phyloP scores from a whole-genome alignment of 2,329 filamentous ascomycete species.

The Plectosphaerella cucumerina region DNA sequence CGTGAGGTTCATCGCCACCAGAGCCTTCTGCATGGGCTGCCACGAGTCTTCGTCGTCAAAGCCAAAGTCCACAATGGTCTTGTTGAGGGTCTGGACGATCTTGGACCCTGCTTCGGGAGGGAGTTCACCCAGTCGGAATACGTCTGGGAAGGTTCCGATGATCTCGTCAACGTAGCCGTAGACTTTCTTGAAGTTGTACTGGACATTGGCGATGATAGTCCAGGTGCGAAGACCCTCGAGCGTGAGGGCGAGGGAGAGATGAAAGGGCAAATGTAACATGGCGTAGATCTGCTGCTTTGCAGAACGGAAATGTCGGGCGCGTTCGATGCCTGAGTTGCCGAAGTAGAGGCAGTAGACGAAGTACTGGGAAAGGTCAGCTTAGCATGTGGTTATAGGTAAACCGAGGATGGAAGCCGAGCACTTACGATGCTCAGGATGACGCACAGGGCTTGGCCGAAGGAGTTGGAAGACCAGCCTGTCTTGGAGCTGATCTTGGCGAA shows the following conservation, averaged over 20 bases:
- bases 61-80: not conserved
- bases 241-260: conserved; percentile 26
- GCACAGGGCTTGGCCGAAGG: conserved; percentile 3
- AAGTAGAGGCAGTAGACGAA: conserved; percentile 54
- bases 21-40: not conserved
- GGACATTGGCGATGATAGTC: conserved; percentile 1
- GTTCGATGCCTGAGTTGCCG: conserved; percentile 44
- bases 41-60: not conserved
- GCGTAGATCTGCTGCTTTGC: conserved; percentile 50
- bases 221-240: conserved; percentile 1
- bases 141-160: not conserved
- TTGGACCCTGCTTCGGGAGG: not conserved
- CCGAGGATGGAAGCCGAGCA: too few relatives aligned
- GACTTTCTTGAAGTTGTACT: conserved; percentile 3
- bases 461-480: conserved; percentile 5
- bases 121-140: not conserved
- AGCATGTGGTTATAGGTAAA: not conserved
- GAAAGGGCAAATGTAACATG: conserved; percentile 50
- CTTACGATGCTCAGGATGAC: conserved; percentile 13
- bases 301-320: conserved; percentile 36
- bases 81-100: not conserved
- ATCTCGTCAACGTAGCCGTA: not conserved
- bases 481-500: conserved; percentile 14
- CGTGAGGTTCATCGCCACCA: not conserved
- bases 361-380: not conserved